phyloP scores from a whole-genome alignment of 2,329 filamentous ascomycete genomes.

The Chrysoporthe austroafricana region DNA sequence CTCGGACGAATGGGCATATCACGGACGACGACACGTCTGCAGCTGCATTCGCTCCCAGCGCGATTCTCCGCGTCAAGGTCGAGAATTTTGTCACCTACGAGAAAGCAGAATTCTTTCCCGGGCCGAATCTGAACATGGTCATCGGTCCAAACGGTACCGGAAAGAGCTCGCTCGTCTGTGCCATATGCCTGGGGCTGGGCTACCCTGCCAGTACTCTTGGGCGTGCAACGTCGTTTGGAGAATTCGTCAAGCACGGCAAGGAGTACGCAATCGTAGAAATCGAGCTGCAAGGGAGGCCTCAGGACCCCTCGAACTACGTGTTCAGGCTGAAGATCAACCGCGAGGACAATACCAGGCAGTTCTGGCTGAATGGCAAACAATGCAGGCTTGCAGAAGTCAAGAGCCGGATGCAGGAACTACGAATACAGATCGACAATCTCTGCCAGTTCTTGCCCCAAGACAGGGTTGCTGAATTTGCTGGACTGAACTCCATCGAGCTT shows the following conservation, averaged over 20 bases:
- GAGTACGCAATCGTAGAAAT: conserved; percentile 83
- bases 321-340: conserved; percentile 77
- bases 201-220: conserved; percentile 83
- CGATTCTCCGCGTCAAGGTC: conserved; percentile 85
- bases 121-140: conserved; percentile 95
- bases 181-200: conserved; percentile 90
- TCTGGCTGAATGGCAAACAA: conserved; percentile 72
- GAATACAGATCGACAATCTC: conserved; percentile 95
- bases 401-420: conserved; percentile 69
- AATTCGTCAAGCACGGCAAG: conserved; percentile 91
- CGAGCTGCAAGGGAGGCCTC: conserved; percentile 72
- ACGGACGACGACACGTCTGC: conserved; percentile 29
- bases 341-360: conserved; percentile 82
- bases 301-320: conserved; percentile 68
- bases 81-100: conserved; percentile 95
- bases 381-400: conserved; percentile 67
- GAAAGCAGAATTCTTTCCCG: conserved; percentile 85
- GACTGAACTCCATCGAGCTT: conserved; percentile 78
- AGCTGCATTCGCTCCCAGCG: conserved; percentile 67
- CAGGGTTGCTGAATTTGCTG: conserved; percentile 91
- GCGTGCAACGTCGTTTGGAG: conserved; percentile 79
- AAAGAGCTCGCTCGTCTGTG: conserved; percentile 96
- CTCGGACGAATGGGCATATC: conserved; percentile 12
- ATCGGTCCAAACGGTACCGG: conserved; percentile 98
- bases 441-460: conserved; percentile 98